Percentiles rank a stretch among this genome's conserved stretches.
Evolutionary conservation across 352 stramenopile genomes (phyloP).

Genomic region (Phytophthora colocasiae): DNA sequence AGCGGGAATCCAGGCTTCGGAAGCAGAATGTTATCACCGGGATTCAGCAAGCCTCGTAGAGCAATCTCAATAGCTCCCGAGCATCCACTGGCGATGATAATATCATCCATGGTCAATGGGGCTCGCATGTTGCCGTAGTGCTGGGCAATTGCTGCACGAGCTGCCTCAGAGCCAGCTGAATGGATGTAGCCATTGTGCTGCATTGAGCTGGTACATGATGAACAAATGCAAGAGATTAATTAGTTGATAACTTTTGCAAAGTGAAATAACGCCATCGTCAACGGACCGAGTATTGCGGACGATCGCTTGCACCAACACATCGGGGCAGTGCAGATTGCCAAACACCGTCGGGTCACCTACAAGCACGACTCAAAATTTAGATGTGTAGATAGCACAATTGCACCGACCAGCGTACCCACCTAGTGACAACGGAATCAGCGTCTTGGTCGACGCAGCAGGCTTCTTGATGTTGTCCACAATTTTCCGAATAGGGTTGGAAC

Average conservation of each 20-base stretch:
- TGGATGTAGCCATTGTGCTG: constrained; percentile 94
- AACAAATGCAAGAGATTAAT: not conserved
- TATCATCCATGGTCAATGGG: constrained; percentile 88
- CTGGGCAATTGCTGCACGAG: constrained; percentile 90
- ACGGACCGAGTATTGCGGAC: constrained; percentile 69
- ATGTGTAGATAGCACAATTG: not conserved
- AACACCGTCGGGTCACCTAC: constrained; percentile 93
- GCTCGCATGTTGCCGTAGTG: constrained; percentile 68
- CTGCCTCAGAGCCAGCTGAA: constrained; percentile 86
- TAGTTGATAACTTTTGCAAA: constrained; percentile 1
- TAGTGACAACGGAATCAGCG: constrained; percentile 93
- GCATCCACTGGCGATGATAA: constrained; percentile 94
- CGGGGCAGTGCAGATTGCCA: constrained; percentile 92
- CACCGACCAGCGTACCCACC: constrained; percentile 34
- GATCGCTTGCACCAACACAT: constrained; percentile 85
- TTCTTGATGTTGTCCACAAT: constrained; percentile 97
- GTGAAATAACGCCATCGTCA: not conserved
- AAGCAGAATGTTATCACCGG: constrained; percentile 93
- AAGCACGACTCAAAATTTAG: constrained; percentile 2
- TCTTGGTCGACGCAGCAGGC: constrained; percentile 85
- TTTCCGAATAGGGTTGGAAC: constrained; percentile 93
- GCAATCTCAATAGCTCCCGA: constrained; percentile 95
- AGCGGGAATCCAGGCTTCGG: constrained; percentile 95
- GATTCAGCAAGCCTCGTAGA: constrained; percentile 90
- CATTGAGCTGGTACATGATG: constrained; percentile 54